Percentiles rank a stretch among this genome's conserved stretches.
phyloP scores from a whole-genome alignment of 495 filamentous ascomycete species.

The Talaromyces wortmannii region DNA sequence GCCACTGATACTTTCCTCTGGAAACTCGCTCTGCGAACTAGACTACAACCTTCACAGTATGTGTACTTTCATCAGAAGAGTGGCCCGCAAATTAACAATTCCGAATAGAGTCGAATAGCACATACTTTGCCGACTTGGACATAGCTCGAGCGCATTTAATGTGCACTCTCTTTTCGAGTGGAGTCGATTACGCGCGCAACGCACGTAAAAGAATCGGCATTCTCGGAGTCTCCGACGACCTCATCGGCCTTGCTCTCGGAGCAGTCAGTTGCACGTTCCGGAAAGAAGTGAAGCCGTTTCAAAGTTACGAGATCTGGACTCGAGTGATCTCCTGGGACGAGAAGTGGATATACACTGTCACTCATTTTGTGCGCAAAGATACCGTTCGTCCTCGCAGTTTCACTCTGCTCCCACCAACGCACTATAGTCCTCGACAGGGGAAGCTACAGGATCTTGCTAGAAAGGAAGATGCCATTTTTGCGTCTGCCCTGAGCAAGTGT shows the following conservation, averaged over 20 bases:
- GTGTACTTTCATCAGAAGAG: background rate
- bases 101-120: slow-evolving; percentile 56
- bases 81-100: too few relatives aligned
- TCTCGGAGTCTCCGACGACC: slow-evolving; percentile 6
- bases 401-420: slow-evolving; percentile 1
- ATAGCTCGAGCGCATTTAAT: slow-evolving; percentile 60
- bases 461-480: slow-evolving; percentile 42
- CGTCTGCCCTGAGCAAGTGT: slow-evolving; percentile 66
- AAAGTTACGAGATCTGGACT: slow-evolving; percentile 68
- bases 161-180: slow-evolving; percentile 47
- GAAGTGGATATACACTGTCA: slow-evolving; percentile 61
- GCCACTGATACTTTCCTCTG: slow-evolving; percentile 34
- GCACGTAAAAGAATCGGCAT: slow-evolving; percentile 16
- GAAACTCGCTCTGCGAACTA: slow-evolving; percentile 50
- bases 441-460: slow-evolving; percentile 3
- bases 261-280: slow-evolving; percentile 62
- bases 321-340: slow-evolving; percentile 66
- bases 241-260: slow-evolving; percentile 56
- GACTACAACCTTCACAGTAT: slow-evolving; percentile 73
- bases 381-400: slow-evolving; percentile 13
- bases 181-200: slow-evolving; percentile 4
- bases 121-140: slow-evolving; percentile 78
- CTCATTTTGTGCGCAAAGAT: slow-evolving; percentile 56
- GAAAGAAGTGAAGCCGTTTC: slow-evolving; percentile 60
- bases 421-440: background rate